phyloP scores from a whole-genome alignment of 371 early-diverging fungal genomes.

The Entomophthora muscae region DNA sequence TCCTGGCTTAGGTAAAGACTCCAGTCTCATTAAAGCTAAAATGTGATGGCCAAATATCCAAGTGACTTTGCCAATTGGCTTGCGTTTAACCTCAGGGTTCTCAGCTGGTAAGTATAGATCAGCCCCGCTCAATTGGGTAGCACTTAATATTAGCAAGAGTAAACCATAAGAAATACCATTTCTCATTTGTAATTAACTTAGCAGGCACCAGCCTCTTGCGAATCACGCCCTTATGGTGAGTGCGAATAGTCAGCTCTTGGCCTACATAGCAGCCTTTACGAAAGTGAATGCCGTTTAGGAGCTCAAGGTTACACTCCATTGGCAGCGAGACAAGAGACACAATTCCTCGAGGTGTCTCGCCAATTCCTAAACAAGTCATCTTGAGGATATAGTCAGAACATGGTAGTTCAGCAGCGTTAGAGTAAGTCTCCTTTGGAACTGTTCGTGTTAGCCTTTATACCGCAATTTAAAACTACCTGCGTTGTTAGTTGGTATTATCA shows the following conservation, averaged over 20 bases:
- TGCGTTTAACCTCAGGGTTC: not conserved
- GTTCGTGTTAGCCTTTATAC: not conserved
- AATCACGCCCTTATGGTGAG: constrained; percentile 84
- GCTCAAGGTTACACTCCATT: constrained; percentile 80
- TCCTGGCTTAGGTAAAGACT: not conserved
- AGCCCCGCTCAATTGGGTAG: not conserved
- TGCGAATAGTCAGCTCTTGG: constrained; percentile 92
- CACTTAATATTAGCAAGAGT: not conserved
- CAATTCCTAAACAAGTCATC: constrained; percentile 64
- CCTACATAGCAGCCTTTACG: constrained; percentile 95
- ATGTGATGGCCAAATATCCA: not conserved
- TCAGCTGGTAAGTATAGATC: not conserved
- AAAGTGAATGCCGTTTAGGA: constrained; percentile 89
- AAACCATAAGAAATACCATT: not conserved
- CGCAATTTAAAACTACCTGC: not conserved
- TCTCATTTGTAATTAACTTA: constrained; percentile 16
- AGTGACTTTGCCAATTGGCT: not conserved
- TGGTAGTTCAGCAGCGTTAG: not conserved
- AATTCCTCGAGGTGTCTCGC: constrained; percentile 59
- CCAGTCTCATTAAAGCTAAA: not conserved
- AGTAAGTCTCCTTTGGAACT: not conserved
- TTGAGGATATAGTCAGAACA: constrained; percentile 45
- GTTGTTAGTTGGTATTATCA: not conserved
- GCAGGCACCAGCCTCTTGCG: constrained; percentile 85
- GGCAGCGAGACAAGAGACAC: constrained; percentile 55